Base-by-base conservation (phyloP, 75 land plant genomes). In the Selaginella moellendorffii region DNA sequence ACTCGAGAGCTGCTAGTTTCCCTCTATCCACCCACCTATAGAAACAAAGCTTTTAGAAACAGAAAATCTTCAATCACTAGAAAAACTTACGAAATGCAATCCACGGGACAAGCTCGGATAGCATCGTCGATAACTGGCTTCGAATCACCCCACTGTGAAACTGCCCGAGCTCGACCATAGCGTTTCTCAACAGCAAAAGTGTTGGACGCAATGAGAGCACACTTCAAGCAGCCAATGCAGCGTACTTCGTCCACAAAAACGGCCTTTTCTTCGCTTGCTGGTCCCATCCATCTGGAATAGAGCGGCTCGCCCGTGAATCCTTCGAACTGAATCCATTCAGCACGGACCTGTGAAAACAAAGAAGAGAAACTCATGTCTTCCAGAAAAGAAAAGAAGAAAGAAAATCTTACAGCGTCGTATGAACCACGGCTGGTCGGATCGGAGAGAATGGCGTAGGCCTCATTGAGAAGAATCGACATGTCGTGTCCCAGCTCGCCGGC, bases 191-290 rank as follows among this genome's bases (percentile, higher is more conserved):
- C 79, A n/a, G 96, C 98, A 67, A 93, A 93, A 0, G 98, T 93
- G 42, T 82, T 83, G 2, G 74, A 72, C 0, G 98, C 96, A 65
- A 93, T 72, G 19, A 93, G 68, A 0, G 98, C 98, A 53, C 98
- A 93, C 66, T 93, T 93, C 36, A 93, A 71, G 77, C 98, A 93
- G 0, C 98, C 98, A 22, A 93, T 82, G 52, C 98, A 93, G 67
- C 67, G 83, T 23, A 78, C 68, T 65, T 93, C 98, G 67, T 93
- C 97, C 8, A 93, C 98, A 66, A 93, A 89, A 24, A 89, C 75
- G 0, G 98, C 98, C 29, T 84, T 64, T n/a, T 80, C 42, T 70
- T 93, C 96, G 9, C 54, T 36, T 19, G 80, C 79, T 8, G 82
- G 62, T 21, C 98, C 98, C 0, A 73, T 53, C 98, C 98, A 93